These are phyloP conservation scores for Saccharomycopsis malanga DNA, from an alignment of 805 yeast genomes.

Conservation along the genomic window DNA sequence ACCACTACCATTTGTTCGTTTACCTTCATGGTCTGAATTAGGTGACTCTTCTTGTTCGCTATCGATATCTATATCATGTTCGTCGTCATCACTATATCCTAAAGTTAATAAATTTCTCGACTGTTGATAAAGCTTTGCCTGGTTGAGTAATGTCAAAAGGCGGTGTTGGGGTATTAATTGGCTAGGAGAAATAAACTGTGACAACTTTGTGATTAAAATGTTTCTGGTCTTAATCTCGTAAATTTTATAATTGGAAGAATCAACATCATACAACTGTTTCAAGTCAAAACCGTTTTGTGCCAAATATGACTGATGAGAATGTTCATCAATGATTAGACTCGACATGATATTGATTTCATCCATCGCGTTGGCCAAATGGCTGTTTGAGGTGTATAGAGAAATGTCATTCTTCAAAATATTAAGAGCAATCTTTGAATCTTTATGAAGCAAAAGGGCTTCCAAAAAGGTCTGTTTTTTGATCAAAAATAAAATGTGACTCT, in stretches of 20 bases:
- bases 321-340: constrained; percentile 6
- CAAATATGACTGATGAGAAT: background rate
- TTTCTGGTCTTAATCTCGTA: constrained; percentile 31
- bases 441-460: constrained; percentile 33
- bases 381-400: background rate
- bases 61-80: background rate
- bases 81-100: constrained; percentile 25
- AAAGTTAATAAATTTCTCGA: constrained; percentile 31
- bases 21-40: background rate
- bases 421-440: constrained; percentile 31
- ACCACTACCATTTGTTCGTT: background rate
- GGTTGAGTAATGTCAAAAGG: constrained; percentile 42
- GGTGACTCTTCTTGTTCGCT: background rate
- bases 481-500: constrained; percentile 27
- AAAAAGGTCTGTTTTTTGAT: constrained; percentile 36
- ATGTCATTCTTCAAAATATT: constrained; percentile 33
- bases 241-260: too few relatives aligned
- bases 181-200: constrained; percentile 42
- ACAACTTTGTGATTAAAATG: constrained; percentile 35
- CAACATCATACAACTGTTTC: background rate
- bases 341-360: constrained; percentile 25
- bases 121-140: constrained; percentile 43
- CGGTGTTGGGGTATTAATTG: constrained; percentile 48
- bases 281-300: constrained; percentile 2
- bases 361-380: constrained; percentile 24